Evolutionary conservation across 2,329 filamentous ascomycete species (phyloP), one percentile per base, ranked within the genome.

Genomic region (Cladosporium colombiae): DNA sequence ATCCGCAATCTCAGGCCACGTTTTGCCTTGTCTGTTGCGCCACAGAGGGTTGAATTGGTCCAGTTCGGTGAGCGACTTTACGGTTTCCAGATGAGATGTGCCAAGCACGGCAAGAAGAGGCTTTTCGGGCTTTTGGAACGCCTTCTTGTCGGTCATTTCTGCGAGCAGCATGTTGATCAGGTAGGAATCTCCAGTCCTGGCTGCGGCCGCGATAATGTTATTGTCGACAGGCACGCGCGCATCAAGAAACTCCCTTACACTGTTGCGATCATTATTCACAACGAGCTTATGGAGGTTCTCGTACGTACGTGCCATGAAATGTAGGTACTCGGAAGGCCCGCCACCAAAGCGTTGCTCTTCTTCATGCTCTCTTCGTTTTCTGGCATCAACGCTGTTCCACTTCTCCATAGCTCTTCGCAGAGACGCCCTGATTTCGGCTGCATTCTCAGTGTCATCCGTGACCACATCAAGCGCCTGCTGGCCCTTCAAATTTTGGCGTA

Each of bases 41-140:
- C 90, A 88, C 0, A 91, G 92, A 0, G 95, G 93, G 72, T 99
- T 89, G 75, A 98, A 97, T 29, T 84, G 83, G 52, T 78, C 76
- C 53, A 77, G 67, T 61, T 74, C 71, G 3, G 75, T 76, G 5
- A 78, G 70, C 16, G 72, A 72, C 65, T 90, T 86, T 53, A 99
- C 88, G 65, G 97, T 92, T 70, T 92, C 91, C 59, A 95, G 85
- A 72, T 97, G 95, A 5, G 87, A 87, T 71, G 94, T 90, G 18
- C 95, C 94, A 70, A 99, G 97, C 1, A 95, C 93, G 66, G 93
- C 93, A 44, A 97, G 85, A 83, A 99, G 96, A 1, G 95, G 95
- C 0, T 94, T 98, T 61, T 93, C 90, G 73, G 91, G 89, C 65
- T 95, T 93, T 50, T 84, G 79, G 66, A 86, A 82, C 33, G 84